Conservation (phyloP, 441 rosid species). For the Gossypium schwendimanii region DNA sequence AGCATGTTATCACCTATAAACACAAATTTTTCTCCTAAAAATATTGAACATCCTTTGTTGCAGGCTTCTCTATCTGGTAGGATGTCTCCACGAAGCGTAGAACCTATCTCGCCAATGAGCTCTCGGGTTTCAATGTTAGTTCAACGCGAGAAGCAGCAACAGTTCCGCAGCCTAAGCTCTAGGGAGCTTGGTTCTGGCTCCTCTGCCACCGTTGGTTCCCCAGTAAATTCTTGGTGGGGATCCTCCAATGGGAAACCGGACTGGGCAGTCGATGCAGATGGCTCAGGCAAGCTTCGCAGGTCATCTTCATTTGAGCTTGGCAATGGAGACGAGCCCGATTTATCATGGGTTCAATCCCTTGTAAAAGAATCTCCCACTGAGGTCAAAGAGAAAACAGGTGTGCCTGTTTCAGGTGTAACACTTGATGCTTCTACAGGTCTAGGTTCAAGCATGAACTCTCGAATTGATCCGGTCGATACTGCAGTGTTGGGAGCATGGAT, state of each 20-base stretch:
- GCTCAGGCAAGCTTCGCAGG: conserved; percentile 37
- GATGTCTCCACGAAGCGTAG: conserved; percentile 62
- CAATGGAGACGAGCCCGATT: conserved; percentile 63
- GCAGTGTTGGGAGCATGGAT: conserved; percentile 66
- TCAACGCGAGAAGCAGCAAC: conserved; percentile 56
- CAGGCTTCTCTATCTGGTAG: conserved; percentile 53
- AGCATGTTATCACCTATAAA: conserved; percentile 67
- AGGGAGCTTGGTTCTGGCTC: conserved; percentile 59
- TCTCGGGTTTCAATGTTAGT: conserved; percentile 59
- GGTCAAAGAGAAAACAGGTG: conserved; percentile 37
- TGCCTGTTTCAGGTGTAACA: conserved; percentile 26
- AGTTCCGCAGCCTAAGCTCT: conserved; percentile 63
- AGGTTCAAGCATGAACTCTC: conserved; percentile 32
- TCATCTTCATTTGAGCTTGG: conserved; percentile 53
- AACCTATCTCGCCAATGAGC: conserved; percentile 62
- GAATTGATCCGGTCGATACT: conserved; percentile 37
- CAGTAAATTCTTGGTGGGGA: conserved; percentile 61
- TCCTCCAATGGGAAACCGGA: conserved; percentile 57
- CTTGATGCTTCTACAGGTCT: conserved; percentile 25
- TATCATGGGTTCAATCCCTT: conserved; percentile 68
- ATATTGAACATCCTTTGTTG: conserved; percentile 47
- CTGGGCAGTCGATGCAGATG: conserved; percentile 55
- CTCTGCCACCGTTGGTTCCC: conserved; percentile 45
- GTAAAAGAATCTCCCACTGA: conserved; percentile 62
- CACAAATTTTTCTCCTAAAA: conserved; percentile 49